phyloP scores from a whole-genome alignment of 2,329 filamentous ascomycete species.

The Berkeleyomyces rouxiae region DNA sequence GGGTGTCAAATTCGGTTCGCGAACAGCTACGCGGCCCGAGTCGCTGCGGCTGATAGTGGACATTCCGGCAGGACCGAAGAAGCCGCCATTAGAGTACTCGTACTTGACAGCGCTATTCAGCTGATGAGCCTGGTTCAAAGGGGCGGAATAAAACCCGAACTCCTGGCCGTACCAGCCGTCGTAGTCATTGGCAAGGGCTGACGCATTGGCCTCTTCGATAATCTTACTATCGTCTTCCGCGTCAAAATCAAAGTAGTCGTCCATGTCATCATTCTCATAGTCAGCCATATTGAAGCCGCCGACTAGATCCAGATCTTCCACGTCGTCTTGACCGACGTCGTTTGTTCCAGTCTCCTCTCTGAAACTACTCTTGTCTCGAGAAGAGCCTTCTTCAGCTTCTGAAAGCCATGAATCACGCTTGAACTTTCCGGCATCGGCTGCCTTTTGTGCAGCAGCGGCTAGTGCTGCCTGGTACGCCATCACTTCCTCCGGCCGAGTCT shows the following conservation, averaged over 20 bases:
- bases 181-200: constrained; percentile 76
- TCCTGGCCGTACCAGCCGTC: constrained; percentile 93
- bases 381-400: constrained; percentile 6
- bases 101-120: constrained; percentile 29
- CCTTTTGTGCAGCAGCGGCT: constrained; percentile 62
- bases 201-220: constrained; percentile 88
- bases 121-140: constrained; percentile 27
- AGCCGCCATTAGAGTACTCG: constrained; percentile 65
- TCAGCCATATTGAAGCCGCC: constrained; percentile 23
- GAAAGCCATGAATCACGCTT: constrained; percentile 37
- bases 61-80: constrained; percentile 59
- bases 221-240: constrained; percentile 74
- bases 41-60: constrained; percentile 43
- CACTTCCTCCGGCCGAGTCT: constrained; percentile 18
- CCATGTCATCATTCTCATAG: constrained; percentile 35
- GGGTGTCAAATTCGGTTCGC: constrained; percentile 83
- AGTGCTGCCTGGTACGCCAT: constrained; percentile 71
- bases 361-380: constrained; percentile 8
- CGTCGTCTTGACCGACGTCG: constrained; percentile 10
- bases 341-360: constrained; percentile 3
- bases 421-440: constrained; percentile 61
- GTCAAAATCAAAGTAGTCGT: constrained; percentile 47
- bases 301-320: constrained; percentile 28
- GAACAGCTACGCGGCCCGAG: constrained; percentile 57
- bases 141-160: constrained; percentile 81